A percentile compares a stretch with the other conserved stretches of the same genome.
phyloP scores from a whole-genome alignment of 2,329 filamentous ascomycete genomes.

The Botrytis sinoallii region DNA sequence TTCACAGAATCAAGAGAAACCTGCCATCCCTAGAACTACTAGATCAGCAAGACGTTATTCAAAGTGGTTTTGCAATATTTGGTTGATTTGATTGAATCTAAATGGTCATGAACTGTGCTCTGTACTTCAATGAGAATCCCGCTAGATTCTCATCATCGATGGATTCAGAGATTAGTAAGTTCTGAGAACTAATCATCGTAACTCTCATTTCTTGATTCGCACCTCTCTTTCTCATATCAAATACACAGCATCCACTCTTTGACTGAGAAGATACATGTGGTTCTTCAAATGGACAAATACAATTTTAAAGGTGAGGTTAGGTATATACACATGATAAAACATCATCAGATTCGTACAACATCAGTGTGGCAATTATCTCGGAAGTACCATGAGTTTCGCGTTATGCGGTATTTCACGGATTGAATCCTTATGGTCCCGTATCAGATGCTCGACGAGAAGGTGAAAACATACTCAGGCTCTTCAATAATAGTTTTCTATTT shows the following conservation, averaged over 20 bases:
- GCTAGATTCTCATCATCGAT: not conserved
- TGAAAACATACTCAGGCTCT: not conserved
- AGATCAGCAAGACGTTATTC: not conserved
- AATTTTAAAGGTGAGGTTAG: not conserved
- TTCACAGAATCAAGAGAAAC: not conserved
- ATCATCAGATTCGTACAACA: not conserved
- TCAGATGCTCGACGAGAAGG: not conserved
- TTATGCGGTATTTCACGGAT: not conserved
- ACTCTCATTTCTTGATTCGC: not conserved
- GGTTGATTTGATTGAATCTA: not conserved
- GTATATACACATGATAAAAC: not conserved
- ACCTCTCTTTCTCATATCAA: not conserved
- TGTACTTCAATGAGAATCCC: not conserved
- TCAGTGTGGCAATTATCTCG: not conserved
- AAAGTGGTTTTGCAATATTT: not conserved
- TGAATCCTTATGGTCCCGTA: not conserved
- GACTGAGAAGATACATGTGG: not conserved
- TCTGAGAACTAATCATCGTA: not conserved
- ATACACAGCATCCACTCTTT: not conserved
- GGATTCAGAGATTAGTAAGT: not conserved
- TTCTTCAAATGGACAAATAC: not conserved
- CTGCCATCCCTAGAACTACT: not conserved
- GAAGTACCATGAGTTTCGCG: not conserved
- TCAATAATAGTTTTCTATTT: not conserved
- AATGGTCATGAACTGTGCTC: not conserved